A percentile compares a stretch with the other conserved stretches of the same genome.
These are phyloP conservation scores for Suillus bovinus DNA, from an alignment of 768 basidiomycete species.

Conservation along the genomic window DNA sequence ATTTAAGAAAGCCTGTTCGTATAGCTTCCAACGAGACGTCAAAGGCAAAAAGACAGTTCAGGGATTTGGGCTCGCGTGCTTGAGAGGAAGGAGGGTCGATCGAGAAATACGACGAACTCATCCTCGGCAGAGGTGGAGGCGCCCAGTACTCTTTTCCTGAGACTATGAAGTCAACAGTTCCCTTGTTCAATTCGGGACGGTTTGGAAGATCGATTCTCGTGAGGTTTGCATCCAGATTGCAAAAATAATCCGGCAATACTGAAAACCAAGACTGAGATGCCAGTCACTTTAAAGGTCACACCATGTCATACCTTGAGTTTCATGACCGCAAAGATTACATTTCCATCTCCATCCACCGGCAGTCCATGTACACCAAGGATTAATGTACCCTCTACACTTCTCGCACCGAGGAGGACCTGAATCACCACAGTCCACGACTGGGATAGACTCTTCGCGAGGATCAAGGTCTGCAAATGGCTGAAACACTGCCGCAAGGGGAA, in stretches of 20 bases:
- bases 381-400: slow-evolving; percentile 86
- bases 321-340: slow-evolving; percentile 86
- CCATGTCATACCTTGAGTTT: slow-evolving; percentile 68
- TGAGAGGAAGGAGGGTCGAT: slow-evolving; percentile 47
- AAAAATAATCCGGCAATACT: slow-evolving; percentile 86
- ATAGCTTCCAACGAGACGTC: slow-evolving; percentile 78
- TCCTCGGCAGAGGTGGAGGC: slow-evolving; percentile 55
- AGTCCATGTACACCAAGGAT: slow-evolving; percentile 89
- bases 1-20: slow-evolving; percentile 64
- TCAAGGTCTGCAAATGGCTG: slow-evolving; percentile 91
- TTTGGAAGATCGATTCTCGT: slow-evolving; percentile 78
- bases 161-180: slow-evolving; percentile 90
- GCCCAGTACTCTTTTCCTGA: slow-evolving; percentile 82
- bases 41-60: slow-evolving; percentile 83
- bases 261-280: background rate
- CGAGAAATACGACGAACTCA: slow-evolving; percentile 55
- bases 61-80: slow-evolving; percentile 55
- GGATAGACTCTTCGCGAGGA: slow-evolving; percentile 75
- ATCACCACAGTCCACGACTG: slow-evolving; percentile 69
- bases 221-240: slow-evolving; percentile 74
- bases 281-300: slow-evolving; percentile 1
- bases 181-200: slow-evolving; percentile 85
- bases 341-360: slow-evolving; percentile 85
- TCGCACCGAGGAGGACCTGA: slow-evolving; percentile 83
- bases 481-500: slow-evolving; percentile 83